Percentiles rank a stretch among this genome's conserved stretches.
Evolutionary conservation across 169 alveolate genomes (phyloP).

Genomic region (Cryptosporidium tyzzeri): DNA sequence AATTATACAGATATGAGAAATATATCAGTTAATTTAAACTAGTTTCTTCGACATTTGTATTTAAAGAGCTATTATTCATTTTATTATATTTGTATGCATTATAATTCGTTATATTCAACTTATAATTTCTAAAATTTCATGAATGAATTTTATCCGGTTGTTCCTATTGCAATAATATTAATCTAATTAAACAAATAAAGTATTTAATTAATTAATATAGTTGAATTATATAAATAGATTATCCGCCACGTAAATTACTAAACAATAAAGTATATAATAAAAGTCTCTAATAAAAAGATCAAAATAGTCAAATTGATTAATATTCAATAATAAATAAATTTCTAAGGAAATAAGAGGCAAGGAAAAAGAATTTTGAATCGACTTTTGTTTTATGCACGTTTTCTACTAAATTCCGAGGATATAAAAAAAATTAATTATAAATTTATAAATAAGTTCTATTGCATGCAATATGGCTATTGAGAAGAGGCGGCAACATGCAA

Average conservation of each 20-base stretch:
- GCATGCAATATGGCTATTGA: slow-evolving; percentile 7
- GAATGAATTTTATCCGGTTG: too few species aligned
- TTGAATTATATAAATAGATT: not conserved
- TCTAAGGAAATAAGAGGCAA: not conserved
- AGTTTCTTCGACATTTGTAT: too few species aligned
- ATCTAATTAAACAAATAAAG: too few species aligned
- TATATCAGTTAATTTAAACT: too few species aligned
- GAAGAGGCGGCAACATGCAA: slow-evolving; percentile 27
- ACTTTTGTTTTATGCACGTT: not conserved
- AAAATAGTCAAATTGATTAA: not conserved
- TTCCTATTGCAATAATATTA: too few species aligned
- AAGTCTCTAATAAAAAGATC: slow-evolving; percentile 35
- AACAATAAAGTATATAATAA: not conserved
- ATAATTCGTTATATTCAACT: too few species aligned
- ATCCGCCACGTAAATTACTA: slow-evolving; percentile 2
- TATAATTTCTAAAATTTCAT: too few species aligned
- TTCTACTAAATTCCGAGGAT: slow-evolving; percentile 7
- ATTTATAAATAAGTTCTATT: not conserved
- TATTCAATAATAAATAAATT: not conserved
- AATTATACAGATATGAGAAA: too few species aligned
- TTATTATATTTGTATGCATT: too few species aligned
- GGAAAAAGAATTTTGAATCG: too few species aligned
- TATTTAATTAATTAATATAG: not conserved
- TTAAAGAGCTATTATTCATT: too few species aligned
- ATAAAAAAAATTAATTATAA: not conserved